Evolutionary conservation across 2,329 filamentous ascomycete genomes (phyloP), one percentile per base, ranked within the genome.

Genomic region (Xylogone sp.): DNA sequence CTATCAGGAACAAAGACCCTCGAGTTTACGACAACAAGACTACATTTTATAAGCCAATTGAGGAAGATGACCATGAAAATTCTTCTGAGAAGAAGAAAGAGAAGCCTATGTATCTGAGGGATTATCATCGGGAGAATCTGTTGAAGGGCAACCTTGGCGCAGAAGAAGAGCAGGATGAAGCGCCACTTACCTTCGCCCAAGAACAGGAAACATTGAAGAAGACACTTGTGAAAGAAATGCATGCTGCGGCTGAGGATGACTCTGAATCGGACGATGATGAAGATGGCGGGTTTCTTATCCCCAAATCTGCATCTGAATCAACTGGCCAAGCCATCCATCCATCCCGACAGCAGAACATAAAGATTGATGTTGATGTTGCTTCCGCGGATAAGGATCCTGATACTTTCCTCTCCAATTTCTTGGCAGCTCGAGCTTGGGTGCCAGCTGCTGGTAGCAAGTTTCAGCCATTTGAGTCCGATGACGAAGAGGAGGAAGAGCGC

Each of bases 91-190:
- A 75, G 42, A 85, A 86, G 69, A 86, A 87, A 67, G 84, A 94
- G 56, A 95, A 95, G 72, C 86, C 92, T 1, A 84, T 99, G 73
- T 90, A 82, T 54, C 75, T 99, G 50, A 82, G 82, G 59, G 91
- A 99, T 69, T 99, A 97, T 69, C 94, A 99, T 65, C 86, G 92
- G 56, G 83, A 94, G 68, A 95, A 93, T 62, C 76, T 96, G n/a
- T 68, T 97, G 53, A 83, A 83, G 39, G 90, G 90, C 31, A 79
- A 84, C 53, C 73, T 75, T 9, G 81, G 77, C n/a, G 78, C 70
- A 2, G 81, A 84, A 16, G 75, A 82, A 18, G 80, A 86, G 13
- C 77, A 81, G 7, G 74, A 77, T 4, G 74, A 76, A 10, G 74
- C 79, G 31, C 60, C 63, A 43, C 80, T 77, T 68, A 95, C 92